Evolutionary conservation across 345 rosid genomes (phyloP).

Genomic region (Limnanthes douglasii): DNA sequence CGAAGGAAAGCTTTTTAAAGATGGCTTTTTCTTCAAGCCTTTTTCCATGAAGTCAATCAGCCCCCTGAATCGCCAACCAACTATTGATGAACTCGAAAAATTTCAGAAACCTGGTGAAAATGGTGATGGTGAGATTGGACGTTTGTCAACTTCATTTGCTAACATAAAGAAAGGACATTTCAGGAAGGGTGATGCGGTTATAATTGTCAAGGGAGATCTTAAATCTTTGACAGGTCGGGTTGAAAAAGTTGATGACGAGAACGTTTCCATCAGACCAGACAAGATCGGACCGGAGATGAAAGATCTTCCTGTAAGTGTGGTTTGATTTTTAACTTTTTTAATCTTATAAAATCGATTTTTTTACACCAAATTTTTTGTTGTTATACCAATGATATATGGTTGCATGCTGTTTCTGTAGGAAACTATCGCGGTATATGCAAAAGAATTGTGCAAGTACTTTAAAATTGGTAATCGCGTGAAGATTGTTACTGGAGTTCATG

Average conservation of each 20-base stretch:
- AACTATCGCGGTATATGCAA: slow-evolving; percentile 75
- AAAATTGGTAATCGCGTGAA: slow-evolving; percentile 98
- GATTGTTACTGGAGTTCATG: slow-evolving; percentile 86
- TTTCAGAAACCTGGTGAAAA: slow-evolving; percentile 64
- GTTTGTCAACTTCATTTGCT: slow-evolving; percentile 73
- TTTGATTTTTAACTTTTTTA: no score
- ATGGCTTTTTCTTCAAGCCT: slow-evolving; percentile 74
- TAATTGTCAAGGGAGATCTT: slow-evolving; percentile 85
- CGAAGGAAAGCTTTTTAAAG: slow-evolving; percentile 71
- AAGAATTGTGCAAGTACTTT: slow-evolving; percentile 86
- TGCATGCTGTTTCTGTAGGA: slow-evolving; percentile 51
- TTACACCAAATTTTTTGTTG: no score
- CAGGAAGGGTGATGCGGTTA: slow-evolving; percentile 96
- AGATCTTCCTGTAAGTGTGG: slow-evolving; percentile 94
- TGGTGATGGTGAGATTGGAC: slow-evolving; percentile 61
- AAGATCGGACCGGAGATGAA: no score
- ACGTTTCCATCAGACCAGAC: slow-evolving; percentile 72
- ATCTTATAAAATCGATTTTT: no score
- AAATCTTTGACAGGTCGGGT: slow-evolving; percentile 94
- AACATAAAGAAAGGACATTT: slow-evolving; percentile 96
- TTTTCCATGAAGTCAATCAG: slow-evolving; percentile 84
- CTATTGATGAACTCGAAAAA: slow-evolving; percentile 94
- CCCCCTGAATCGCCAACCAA: slow-evolving; percentile 58
- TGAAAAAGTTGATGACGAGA: slow-evolving; percentile 97
- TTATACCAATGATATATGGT: no score